Percentiles rank a stretch among this genome's conserved stretches.
Evolutionary conservation across 2,329 filamentous ascomycete species (phyloP).

Genomic region (Lecanicillium sp.): DNA sequence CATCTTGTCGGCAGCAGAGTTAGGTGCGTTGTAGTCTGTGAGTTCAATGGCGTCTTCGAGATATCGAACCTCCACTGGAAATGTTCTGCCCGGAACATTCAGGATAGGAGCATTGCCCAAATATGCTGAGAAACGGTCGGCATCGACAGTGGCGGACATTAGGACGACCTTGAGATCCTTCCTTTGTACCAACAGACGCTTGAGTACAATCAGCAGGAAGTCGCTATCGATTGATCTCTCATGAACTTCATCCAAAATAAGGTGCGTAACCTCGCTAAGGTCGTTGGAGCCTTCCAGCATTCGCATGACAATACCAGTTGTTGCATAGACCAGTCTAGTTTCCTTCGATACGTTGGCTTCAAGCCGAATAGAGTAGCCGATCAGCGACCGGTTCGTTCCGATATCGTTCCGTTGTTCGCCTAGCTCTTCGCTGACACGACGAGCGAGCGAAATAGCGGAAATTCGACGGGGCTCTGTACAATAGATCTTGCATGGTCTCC

Average conservation of each 20-base stretch:
- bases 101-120: constrained; percentile 79
- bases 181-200: constrained; percentile 67
- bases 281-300: constrained; percentile 91
- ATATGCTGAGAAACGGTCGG: constrained; percentile 83
- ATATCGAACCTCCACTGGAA: constrained; percentile 80
- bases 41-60: constrained; percentile 89
- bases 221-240: constrained; percentile 95
- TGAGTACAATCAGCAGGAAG: constrained; percentile 86
- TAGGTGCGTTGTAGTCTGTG: constrained; percentile 60
- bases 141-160: constrained; percentile 97
- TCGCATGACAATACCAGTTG: constrained; percentile 86
- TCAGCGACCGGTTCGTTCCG: constrained; percentile 73
- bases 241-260: constrained; percentile 96
- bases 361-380: constrained; percentile 90
- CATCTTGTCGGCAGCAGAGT: constrained; percentile 40
- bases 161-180: constrained; percentile 85
- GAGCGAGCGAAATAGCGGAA: constrained; percentile 88
- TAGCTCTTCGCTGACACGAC: constrained; percentile 88
- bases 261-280: constrained; percentile 80
- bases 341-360: constrained; percentile 79
- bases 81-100: constrained; percentile 87
- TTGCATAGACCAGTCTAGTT: constrained; percentile 85
- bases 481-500: constrained; percentile 81
- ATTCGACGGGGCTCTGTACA: constrained; percentile 94
- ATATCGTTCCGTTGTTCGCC: constrained; percentile 78